These are phyloP conservation scores for Omphalea diandra DNA, from an alignment of 441 rosid genomes.

Conservation along the genomic window DNA sequence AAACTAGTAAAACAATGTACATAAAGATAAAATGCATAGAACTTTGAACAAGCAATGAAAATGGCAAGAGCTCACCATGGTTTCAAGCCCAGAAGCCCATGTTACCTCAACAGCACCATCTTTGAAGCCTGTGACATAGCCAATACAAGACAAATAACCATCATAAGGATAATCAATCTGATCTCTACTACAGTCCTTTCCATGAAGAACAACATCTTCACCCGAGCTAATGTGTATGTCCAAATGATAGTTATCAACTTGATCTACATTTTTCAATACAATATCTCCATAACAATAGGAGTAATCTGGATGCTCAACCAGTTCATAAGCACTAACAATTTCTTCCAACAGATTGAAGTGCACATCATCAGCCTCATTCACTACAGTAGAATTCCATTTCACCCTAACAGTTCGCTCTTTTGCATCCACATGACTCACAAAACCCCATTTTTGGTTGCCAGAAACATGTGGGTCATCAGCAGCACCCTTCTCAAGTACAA, in stretches of 20 bases:
- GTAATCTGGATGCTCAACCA: conserved; percentile 83
- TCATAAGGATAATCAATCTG: conserved; percentile 30
- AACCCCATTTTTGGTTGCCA: conserved; percentile 60
- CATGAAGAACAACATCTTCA: conserved; percentile 21
- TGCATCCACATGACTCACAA: conserved; percentile 58
- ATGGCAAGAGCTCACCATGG: conserved; percentile 43
- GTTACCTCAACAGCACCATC: conserved; percentile 74
- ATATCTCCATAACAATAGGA: conserved; percentile 67
- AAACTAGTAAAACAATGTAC: neutral
- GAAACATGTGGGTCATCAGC: conserved; percentile 38
- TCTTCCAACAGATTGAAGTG: conserved; percentile 48
- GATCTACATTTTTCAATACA: conserved; percentile 46
- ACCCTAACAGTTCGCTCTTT: conserved; percentile 80
- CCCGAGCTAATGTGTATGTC: conserved; percentile 25
- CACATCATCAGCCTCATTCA: conserved; percentile 32
- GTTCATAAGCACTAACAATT: conserved; percentile 77
- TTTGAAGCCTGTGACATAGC: conserved; percentile 66
- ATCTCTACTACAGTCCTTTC: conserved; percentile 24
- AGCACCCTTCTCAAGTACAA: conserved; percentile 62
- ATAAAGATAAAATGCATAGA: neutral
- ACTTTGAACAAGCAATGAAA: neutral
- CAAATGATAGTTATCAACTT: conserved; percentile 24
- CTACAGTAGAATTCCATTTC: conserved; percentile 49
- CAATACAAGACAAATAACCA: conserved; percentile 53
- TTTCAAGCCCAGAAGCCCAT: conserved; percentile 71